These are phyloP conservation scores for Alternaria brassicae DNA, from an alignment of 2,329 filamentous ascomycete species.

Conservation along the genomic window DNA sequence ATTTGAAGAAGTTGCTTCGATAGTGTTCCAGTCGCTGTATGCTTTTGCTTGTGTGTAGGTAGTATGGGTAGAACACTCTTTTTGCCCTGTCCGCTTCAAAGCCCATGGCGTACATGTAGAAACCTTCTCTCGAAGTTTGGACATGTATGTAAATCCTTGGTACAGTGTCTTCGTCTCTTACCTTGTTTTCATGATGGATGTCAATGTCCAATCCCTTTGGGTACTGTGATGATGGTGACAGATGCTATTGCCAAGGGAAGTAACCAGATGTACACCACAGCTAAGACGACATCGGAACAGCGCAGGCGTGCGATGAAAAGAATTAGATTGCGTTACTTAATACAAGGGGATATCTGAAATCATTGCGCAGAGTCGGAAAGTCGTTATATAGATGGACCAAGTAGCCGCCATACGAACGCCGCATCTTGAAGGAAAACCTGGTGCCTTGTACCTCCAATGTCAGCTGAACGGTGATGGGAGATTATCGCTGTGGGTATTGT, in stretches of 20 bases:
- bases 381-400: neutral
- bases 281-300: neutral
- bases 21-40: neutral
- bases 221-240: neutral
- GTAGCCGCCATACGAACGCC: neutral
- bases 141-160: neutral
- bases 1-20: neutral
- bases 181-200: too few relatives aligned
- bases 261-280: neutral
- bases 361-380: constrained; percentile 3
- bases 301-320: neutral
- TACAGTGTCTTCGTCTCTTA: neutral
- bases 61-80: neutral
- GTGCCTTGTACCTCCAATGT: neutral
- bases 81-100: neutral
- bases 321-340: constrained; percentile 8
- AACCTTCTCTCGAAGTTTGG: neutral
- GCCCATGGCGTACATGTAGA: neutral
- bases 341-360: constrained; percentile 11
- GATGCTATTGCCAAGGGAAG: neutral
- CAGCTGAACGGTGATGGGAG: neutral
- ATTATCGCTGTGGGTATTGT: neutral
- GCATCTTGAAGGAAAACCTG: neutral
- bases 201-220: too few relatives aligned
- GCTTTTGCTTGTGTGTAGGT: neutral